Evolutionary conservation across 2,329 filamentous ascomycete genomes (phyloP).

Genomic region (Myriosclerotinia duriaeana): DNA sequence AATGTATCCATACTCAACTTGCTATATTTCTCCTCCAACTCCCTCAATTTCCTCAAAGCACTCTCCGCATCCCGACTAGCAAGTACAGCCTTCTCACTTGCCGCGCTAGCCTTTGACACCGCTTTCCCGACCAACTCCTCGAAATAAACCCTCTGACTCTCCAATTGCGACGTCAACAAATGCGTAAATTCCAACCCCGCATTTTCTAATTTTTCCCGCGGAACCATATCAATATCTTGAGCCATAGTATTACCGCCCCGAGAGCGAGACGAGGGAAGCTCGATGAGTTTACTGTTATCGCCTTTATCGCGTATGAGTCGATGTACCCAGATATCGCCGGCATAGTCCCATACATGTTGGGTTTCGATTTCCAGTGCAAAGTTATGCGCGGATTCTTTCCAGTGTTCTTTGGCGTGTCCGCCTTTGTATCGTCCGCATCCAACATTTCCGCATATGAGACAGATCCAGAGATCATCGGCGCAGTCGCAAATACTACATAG

Average conservation of each 20-base stretch:
- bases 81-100: constrained; percentile 64
- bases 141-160: constrained; percentile 89
- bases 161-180: constrained; percentile 86
- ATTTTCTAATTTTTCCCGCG: constrained; percentile 66
- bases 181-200: constrained; percentile 95
- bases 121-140: constrained; percentile 88
- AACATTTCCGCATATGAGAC: constrained; percentile 86
- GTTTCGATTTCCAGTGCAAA: constrained; percentile 92
- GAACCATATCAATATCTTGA: constrained; percentile 64
- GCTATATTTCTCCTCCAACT: constrained; percentile 55
- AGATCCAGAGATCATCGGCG: constrained; percentile 86
- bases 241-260: constrained; percentile 8
- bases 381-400: constrained; percentile 83
- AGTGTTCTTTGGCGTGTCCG: constrained; percentile 90
- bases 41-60: constrained; percentile 51
- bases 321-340: constrained; percentile 93
- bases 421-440: constrained; percentile 94
- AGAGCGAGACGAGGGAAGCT: constrained; percentile 62
- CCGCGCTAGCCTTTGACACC: constrained; percentile 81
- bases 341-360: constrained; percentile 98
- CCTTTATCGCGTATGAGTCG: constrained; percentile 91
- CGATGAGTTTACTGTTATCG: constrained; percentile 79
- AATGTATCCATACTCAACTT: constrained; percentile 54
- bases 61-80: constrained; percentile 53
- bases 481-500: constrained; percentile 80